Base-by-base conservation (phyloP, 352 stramenopile genomes). In the Peronospora belbahrii region DNA sequence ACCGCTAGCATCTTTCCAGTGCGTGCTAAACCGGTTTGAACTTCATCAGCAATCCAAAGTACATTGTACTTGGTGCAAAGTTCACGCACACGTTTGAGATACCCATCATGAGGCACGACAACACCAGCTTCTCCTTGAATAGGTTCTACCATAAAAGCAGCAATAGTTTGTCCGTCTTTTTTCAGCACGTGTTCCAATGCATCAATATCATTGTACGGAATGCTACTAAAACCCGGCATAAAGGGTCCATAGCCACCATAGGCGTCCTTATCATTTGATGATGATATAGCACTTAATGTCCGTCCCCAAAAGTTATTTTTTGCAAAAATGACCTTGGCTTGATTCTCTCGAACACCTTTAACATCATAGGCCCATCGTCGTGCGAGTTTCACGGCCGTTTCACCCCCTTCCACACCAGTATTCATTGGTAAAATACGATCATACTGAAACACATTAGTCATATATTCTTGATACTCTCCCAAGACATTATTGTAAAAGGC, bases 271-370 rank as follows among this genome's bases (percentile, higher is more conserved):
- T 98, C 97, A 62, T 89, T 97, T 13, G 88, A 98, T 15, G 82
- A 75, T 37, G 85, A 98, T 47, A 99, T 95, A 4, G 97, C 97
- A 35, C 94, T 96, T 53, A 99, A 79, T 1, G 95, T 99, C 27
- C 97, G 83, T 34, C 97, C 97, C 97, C 96, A 99, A 68, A 99
- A 99, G 67, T 99, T 99, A 60, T 98, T 95, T 62, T 95, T 78
- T 10, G 94, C 91, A 61, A 99, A 99, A 20, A 99, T 66, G 9
- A 99, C 82, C 48, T 86, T 85, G 42, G 82, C 76, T 44, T 86
- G 52, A 74, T 97, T 95, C 28, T 87, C 69, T 2, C 83, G 59
- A 30, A 99, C 95, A 14, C 92, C 87, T 71, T 99, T 99, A 34
- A 98, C 74, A 45, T 97, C 90, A 66, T 99, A 99, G 15, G 90